Evolutionary conservation across 768 basidiomycete genomes (phyloP), one percentile per base, ranked within the genome.

Genomic region (Hypholoma sublateritium): DNA sequence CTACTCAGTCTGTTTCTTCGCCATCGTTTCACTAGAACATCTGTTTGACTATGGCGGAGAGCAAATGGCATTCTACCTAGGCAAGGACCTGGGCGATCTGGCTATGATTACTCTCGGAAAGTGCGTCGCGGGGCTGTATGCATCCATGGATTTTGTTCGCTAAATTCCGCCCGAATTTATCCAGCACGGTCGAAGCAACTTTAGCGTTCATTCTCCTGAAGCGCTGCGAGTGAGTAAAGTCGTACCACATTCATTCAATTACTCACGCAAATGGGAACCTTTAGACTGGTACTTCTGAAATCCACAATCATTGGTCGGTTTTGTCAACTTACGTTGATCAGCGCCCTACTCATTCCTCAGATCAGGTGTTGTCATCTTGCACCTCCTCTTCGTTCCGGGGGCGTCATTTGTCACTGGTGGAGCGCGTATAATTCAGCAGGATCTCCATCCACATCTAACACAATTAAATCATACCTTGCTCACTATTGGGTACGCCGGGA

Each of bases 391-490:
- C 13, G 75, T 91, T 43, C 88, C 89, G 0, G 89, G 89, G 2
- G 75, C 80, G 4, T 77, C 88, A 0, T 91, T 90, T 66, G 74
- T 90, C n/a, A 80, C 80, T 2, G 89, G 88, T 21, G 89, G 89
- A 44, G 84, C 82, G n/a, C 77, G 80, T 19, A 74, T 90, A 24
- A 72, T 82, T 64, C 80, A 87, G 48, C 89, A 91, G 68, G 78
- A 87, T 53, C 72, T 91, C 8, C 83, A 88, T 62, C 85, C 86
- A 2, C 83, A 86, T 62, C 64, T 81, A 9, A 82, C 83, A 0
- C 77, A 89, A 60, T 74, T 91, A 1, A 90, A 91, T 60, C 86
- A 88, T 51, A 80, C 86, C 0, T 68, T 91, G 19, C 76, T 91
- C 3, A 84, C 81, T 0, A 77, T 91, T 59, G 89, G 88, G 87